These are phyloP conservation scores for Solidago caesia DNA, from an alignment of 129 eudicot genomes.

Conservation along the genomic window DNA sequence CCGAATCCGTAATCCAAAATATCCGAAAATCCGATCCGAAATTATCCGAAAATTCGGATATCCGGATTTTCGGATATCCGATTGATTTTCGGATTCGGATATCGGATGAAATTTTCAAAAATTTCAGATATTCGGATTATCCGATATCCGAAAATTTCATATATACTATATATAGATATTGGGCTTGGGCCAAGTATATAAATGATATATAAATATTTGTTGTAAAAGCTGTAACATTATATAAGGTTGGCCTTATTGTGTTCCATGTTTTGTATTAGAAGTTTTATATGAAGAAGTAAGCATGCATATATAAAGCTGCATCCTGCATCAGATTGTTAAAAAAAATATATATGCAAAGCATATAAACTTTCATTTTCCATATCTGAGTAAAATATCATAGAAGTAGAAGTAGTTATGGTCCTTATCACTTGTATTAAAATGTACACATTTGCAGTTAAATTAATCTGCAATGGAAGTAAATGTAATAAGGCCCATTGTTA, in stretches of 20 bases:
- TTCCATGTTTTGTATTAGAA: neutral
- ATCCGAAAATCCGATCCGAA: no score
- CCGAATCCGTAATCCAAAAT: no score
- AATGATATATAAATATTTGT: neutral
- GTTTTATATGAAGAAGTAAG: neutral
- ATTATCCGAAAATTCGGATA: no score
- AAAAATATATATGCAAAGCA: no score
- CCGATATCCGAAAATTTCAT: no score
- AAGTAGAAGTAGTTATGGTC: neutral
- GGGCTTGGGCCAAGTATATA: no score
- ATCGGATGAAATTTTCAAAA: no score
- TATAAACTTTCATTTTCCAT: no score
- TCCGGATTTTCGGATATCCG: neutral
- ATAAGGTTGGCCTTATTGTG: neutral
- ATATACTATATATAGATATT: no score
- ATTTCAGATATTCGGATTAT: no score
- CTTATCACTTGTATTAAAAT: neutral
- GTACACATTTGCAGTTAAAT: constrained; percentile 55
- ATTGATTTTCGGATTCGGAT: neutral
- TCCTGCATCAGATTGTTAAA: no score
- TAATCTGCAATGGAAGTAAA: constrained; percentile 99
- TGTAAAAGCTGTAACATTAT: constrained; percentile 33
- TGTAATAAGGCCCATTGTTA: constrained; percentile 81
- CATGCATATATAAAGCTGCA: neutral
- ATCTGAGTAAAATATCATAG: no score